Base-by-base conservation (phyloP, 1,284 basidiomycete genomes). In the Marasmius oreades region DNA sequence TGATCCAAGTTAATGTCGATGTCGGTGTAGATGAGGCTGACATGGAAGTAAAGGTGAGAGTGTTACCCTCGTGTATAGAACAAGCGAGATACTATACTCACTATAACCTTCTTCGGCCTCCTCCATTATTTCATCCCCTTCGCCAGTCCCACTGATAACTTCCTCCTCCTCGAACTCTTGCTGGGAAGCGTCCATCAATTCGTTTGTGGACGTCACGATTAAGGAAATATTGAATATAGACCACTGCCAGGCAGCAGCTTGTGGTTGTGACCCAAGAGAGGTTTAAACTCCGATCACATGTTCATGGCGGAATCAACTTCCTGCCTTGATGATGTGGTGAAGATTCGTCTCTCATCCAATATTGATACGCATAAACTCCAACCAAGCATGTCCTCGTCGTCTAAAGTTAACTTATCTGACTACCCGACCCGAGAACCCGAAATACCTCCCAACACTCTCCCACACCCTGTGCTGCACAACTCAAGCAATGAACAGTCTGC, bases 1-100 rank as follows among this genome's bases (percentile, higher is more conserved):
- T 90, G 68, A 96, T 96, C 94, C 93, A 97, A 59, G 97, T 99
- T 61, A 95, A 74, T 36, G 88, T 91, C 47, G 90, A 92, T 59
- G 90, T 92, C 33, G 89, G 90, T 7, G 89, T 91, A 23, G 90
- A 92, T 52, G 89, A 92, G 56, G 90, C 89, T 92, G 63, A n/a
- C 10, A 51, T 23, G 39, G 36, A 18, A 16, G 16, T 42, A 16
- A 20, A 7, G n/a, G 39, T 14, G 47, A 46, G 43, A 45, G 37
- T 57, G 51, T 55, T 51, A 55, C 37, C 47, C 54, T 52, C 46
- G 60, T 59, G 57, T 20, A 31, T 5, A 20, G 42, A 53, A 43
- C 52, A 47, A 54, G 53, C 55, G 53, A 62, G 55, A 66, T 62
- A 61, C 55, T 62, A 52, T 42, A 80, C 86, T 74, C 69, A 88